Evolutionary conservation across 129 eudicot species (phyloP).

Genomic region (Chrysanthemum lavandulifolium): DNA sequence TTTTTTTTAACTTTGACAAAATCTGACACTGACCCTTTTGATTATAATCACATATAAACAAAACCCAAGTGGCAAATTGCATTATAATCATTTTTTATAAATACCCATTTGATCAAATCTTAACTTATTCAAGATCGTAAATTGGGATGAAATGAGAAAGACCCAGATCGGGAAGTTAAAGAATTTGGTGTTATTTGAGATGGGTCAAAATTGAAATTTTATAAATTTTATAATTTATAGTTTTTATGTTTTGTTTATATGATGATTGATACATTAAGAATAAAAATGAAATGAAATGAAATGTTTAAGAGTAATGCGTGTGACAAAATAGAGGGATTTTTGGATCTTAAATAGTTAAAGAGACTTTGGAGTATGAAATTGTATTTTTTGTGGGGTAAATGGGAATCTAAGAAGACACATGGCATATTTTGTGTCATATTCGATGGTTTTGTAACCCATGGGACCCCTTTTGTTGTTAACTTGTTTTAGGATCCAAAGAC

Average conservation of each 20-base stretch:
- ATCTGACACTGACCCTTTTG: background rate
- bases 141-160: background rate
- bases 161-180: conserved; percentile 27
- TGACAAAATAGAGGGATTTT: conserved; percentile 22
- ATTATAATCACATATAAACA: no score
- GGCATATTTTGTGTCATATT: conserved; percentile 34
- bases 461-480: background rate
- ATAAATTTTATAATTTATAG: background rate
- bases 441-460: background rate
- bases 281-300: conserved; percentile 6
- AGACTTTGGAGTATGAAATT: conserved; percentile 8
- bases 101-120: no score
- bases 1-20: background rate
- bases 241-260: background rate
- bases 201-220: conserved; percentile 24
- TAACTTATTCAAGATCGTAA: no score
- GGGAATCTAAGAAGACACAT: conserved; percentile 27
- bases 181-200: conserved; percentile 22
- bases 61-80: no score
- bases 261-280: conserved; percentile 8
- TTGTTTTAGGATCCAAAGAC: conserved; percentile 24
- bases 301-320: background rate
- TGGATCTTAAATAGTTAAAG: conserved; percentile 60
- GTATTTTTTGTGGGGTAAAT: background rate
- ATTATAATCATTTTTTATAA: no score